A percentile compares a stretch with the other conserved stretches of the same genome.
phyloP scores from a whole-genome alignment of 148 eudicot genomes.

The Rhododendron kiyosumense region DNA sequence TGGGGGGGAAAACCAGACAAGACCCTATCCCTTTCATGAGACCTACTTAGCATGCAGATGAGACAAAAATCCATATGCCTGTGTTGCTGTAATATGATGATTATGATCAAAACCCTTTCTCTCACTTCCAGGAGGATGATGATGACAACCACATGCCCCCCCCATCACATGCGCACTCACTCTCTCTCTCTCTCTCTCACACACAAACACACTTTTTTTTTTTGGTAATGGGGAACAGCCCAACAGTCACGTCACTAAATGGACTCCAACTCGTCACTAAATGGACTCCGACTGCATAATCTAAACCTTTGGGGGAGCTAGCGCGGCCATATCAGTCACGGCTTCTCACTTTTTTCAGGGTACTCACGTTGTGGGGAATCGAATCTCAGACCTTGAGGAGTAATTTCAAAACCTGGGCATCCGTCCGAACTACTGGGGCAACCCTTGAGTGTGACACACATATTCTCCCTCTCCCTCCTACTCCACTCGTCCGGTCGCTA shows the following conservation, averaged over 20 bases:
- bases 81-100: background rate
- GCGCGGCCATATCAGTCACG: no score
- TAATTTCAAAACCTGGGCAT: no score
- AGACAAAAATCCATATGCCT: background rate
- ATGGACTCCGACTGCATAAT: no score
- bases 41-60: conserved; percentile 4
- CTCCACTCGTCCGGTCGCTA: background rate
- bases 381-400: no score
- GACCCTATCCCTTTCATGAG: background rate
- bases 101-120: background rate
- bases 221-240: no score
- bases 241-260: no score
- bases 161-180: background rate
- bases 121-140: background rate
- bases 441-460: background rate
- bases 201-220: background rate
- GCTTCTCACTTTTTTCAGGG: no score
- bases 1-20: no score
- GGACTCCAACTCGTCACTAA: no score
- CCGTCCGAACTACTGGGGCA: no score
- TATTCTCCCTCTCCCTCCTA: background rate
- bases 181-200: background rate
- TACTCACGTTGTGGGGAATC: no score
- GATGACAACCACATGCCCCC: background rate
- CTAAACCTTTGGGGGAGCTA: no score